Base-by-base conservation (phyloP, 805 yeast genomes). In the Wickerhamiella domercqiae region DNA sequence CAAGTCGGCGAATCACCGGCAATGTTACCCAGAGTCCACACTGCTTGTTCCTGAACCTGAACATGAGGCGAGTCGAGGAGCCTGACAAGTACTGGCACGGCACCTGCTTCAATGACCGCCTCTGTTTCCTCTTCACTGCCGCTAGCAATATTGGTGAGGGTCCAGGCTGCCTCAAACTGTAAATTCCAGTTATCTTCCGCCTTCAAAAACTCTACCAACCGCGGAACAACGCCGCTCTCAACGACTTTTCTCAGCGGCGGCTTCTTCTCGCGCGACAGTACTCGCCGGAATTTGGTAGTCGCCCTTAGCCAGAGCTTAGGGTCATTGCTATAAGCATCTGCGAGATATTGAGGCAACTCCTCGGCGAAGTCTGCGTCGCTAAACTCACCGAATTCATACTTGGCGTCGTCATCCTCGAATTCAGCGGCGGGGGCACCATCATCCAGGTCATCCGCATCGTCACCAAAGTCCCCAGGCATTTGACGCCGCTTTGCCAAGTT, bases 91-190 rank as follows among this genome's bases (percentile, higher is more conserved):
- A 75, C 64, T 15, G 97, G 97, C 32, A 90, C 93, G 0, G 97
- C 97, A 37, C 87, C 93, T 3, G 87, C 76, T 45, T 84, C 87
- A 39, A 90, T 90, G 39, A 90, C 97, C 31, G 77, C 76, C 51
- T 70, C 71, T 16, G 98, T 90, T 62, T 90, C 97, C 34, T 73
- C 78, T 30, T 93, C 73, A 36, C 78, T 66, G 45, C 98, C 98
- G 3, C 95, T 82, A 17, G 97, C 97, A 58, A 90, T 87, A 57
- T 90, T 90, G 36, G 98, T 90, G 49, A 90, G 70, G n/a, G 97
- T 97, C 98, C 98, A 90, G 6, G 98, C 96, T 9, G 97, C 94
- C 65, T 90, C 98, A 51, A 90, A 72, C 62, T 87, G 97, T 51
- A 90, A 68, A 68, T 80, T 73, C 52, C 81, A 84, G 48, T 81